These are phyloP conservation scores for Hypoxylon sp. DNA, from an alignment of 2,329 filamentous ascomycete species.

Conservation along the genomic window DNA sequence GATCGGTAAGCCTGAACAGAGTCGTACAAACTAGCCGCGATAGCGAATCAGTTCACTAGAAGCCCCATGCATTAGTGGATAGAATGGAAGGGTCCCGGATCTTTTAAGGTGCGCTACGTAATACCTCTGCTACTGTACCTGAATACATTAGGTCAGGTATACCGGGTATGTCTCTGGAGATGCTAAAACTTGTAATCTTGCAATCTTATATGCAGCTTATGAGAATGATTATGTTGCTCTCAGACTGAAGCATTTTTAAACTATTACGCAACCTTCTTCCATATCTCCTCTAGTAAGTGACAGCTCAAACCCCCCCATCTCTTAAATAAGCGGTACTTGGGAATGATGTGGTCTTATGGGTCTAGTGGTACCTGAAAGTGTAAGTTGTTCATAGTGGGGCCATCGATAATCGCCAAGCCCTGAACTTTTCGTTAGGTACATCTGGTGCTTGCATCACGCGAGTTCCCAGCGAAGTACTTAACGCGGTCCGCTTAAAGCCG, in stretches of 20 bases:
- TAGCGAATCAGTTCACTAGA: conserved; percentile 40
- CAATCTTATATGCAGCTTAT: not conserved
- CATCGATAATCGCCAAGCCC: conserved; percentile 36
- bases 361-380: conserved; percentile 24
- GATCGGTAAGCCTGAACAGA: conserved; percentile 40
- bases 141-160: conserved; percentile 7
- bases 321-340: conserved; percentile 4
- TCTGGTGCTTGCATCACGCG: conserved; percentile 23
- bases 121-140: conserved; percentile 38
- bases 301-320: not conserved
- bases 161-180: not conserved
- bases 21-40: conserved; percentile 36
- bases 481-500: conserved; percentile 33
- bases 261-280: not conserved
- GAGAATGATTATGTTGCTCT: not conserved
- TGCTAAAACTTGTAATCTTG: not conserved
- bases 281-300: not conserved
- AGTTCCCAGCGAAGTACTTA: conserved; percentile 32
- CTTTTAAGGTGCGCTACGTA: conserved; percentile 42
- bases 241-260: not conserved
- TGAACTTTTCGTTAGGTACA: conserved; percentile 15
- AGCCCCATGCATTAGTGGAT: conserved; percentile 43
- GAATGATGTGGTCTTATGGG: conserved; percentile 1
- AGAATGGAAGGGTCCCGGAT: conserved; percentile 36
- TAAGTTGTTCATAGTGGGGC: conserved; percentile 31